Percentiles rank a stretch among this genome's conserved stretches.
Evolutionary conservation across 768 basidiomycete genomes (phyloP).

Genomic region (Cubamyces sp.): DNA sequence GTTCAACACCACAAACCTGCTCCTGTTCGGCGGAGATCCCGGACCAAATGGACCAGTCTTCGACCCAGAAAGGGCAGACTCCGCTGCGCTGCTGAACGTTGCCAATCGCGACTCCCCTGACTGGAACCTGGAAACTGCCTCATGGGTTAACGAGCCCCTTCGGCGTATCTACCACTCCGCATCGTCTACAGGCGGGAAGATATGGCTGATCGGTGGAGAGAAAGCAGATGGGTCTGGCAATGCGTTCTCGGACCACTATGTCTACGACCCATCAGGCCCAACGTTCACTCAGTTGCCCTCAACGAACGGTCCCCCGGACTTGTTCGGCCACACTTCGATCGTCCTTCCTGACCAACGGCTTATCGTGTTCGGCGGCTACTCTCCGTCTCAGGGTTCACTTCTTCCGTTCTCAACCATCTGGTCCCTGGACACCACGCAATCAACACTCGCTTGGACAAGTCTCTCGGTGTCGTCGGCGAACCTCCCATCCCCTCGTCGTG

Average conservation of each 20-base stretch:
- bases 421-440: slow-evolving; percentile 59
- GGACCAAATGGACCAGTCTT: slow-evolving; percentile 59
- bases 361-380: slow-evolving; percentile 77
- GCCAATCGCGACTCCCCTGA: slow-evolving; percentile 40
- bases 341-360: slow-evolving; percentile 72
- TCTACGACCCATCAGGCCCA: slow-evolving; percentile 54
- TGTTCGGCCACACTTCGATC: slow-evolving; percentile 74
- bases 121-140: slow-evolving; percentile 51
- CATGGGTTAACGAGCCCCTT: slow-evolving; percentile 69
- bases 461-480: slow-evolving; percentile 42
- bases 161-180: slow-evolving; percentile 80
- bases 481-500: slow-evolving; percentile 62
- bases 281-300: slow-evolving; percentile 61
- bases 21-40: slow-evolving; percentile 80
- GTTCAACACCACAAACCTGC: slow-evolving; percentile 52
- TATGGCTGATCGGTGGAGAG: slow-evolving; percentile 81
- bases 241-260: slow-evolving; percentile 65
- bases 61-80: slow-evolving; percentile 59
- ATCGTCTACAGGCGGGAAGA: slow-evolving; percentile 50
- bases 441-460: slow-evolving; percentile 52
- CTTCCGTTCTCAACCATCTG: slow-evolving; percentile 64
- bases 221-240: slow-evolving; percentile 77
- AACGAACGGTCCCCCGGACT: slow-evolving; percentile 60
- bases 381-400: slow-evolving; percentile 47
- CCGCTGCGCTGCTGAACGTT: slow-evolving; percentile 60